A percentile compares a stretch with the other conserved stretches of the same genome.
Evolutionary conservation across 176 grass and related monocot species (phyloP).

Genomic region (Neostapfia colusana): DNA sequence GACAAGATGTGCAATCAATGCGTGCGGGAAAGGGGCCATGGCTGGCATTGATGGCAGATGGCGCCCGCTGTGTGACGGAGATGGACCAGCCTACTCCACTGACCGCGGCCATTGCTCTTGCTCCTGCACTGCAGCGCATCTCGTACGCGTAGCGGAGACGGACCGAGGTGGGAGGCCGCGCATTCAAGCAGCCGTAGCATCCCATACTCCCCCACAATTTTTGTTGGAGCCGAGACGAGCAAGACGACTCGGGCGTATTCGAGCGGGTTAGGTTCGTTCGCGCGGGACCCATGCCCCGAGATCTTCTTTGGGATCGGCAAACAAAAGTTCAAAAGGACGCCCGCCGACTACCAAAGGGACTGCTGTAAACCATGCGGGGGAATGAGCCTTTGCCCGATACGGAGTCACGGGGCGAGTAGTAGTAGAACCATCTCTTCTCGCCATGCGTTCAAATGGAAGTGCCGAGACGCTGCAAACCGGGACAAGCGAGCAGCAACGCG

Average conservation of each 20-base stretch:
- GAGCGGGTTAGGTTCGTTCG: slow-evolving; percentile 33
- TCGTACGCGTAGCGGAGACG: background rate
- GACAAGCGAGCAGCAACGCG: too few relatives aligned
- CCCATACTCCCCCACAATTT: too few relatives aligned
- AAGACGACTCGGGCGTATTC: background rate
- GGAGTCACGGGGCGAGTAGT: too few relatives aligned
- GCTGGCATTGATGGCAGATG: slow-evolving; percentile 41
- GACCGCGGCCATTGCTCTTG: too few relatives aligned
- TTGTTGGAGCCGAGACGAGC: background rate
- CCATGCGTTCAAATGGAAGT: too few relatives aligned
- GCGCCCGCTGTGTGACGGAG: slow-evolving; percentile 39
- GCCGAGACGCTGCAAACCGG: too few relatives aligned
- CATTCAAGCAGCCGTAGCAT: background rate
- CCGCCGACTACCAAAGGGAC: background rate
- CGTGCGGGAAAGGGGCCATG: background rate
- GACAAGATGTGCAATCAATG: slow-evolving; percentile 66
- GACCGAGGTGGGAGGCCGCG: too few relatives aligned
- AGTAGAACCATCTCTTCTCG: too few relatives aligned
- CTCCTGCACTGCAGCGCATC: background rate
- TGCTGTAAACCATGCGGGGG: too few relatives aligned
- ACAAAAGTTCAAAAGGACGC: background rate
- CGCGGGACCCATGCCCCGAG: slow-evolving; percentile 28
- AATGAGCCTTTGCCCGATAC: too few relatives aligned
- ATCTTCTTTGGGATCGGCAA: slow-evolving; percentile 61
- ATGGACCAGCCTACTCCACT: slow-evolving; percentile 48